phyloP scores from a whole-genome alignment of 1,139 yeast species.

The Geotrichum aggregatum region DNA sequence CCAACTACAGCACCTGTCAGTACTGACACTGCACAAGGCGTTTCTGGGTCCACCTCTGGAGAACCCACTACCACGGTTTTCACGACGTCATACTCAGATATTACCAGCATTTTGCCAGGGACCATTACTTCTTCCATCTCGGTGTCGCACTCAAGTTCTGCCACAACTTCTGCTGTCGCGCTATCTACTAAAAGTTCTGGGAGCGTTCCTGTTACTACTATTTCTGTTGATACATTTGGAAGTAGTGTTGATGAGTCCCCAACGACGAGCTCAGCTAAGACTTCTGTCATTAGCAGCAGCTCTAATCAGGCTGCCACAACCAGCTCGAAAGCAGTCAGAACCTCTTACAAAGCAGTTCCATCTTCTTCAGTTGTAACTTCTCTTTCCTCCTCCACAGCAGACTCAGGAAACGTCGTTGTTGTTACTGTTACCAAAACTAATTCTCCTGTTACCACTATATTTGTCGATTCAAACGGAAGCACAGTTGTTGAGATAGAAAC shows the following conservation, averaged over 20 bases:
- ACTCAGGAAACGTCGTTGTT: neutral
- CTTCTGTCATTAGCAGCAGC: neutral
- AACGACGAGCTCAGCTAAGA: neutral
- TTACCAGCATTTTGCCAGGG: constrained; percentile 8
- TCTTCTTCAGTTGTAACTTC: neutral
- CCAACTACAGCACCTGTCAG: neutral
- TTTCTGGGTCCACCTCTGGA: constrained; percentile 3
- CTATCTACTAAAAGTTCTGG: neutral
- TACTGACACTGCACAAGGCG: neutral
- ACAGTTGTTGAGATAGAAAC: too few relatives aligned
- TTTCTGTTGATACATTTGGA: neutral
- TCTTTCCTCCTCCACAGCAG: neutral
- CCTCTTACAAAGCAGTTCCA: neutral
- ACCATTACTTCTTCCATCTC: neutral
- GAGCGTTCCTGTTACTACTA: neutral
- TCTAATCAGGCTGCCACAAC: neutral
- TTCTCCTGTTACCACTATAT: too few relatives aligned
- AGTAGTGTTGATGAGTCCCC: neutral
- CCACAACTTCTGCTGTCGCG: neutral
- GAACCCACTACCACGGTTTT: constrained; percentile 5
- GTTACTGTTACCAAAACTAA: neutral
- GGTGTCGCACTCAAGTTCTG: neutral
- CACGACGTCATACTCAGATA: neutral
- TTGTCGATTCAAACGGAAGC: too few relatives aligned
- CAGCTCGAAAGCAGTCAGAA: neutral